A percentile compares a stretch with the other conserved stretches of the same genome.
Conservation (phyloP, 2,329 filamentous ascomycete species). For the Elsinoe ampelina region DNA sequence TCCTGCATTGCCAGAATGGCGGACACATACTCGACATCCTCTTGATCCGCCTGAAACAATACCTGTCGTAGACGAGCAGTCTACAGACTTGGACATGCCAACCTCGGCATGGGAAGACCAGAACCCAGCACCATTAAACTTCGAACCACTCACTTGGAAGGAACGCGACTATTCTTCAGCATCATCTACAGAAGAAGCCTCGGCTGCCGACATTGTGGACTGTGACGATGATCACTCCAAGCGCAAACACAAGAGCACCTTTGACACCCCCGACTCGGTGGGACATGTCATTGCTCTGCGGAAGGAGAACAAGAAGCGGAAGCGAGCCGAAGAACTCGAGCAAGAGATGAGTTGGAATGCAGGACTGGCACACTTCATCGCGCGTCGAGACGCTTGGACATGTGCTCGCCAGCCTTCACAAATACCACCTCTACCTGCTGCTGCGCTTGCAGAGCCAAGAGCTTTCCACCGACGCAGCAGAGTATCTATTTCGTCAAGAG, state of each 20-base stretch:
- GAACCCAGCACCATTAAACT: constrained; percentile 23
- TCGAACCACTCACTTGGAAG: constrained; percentile 32
- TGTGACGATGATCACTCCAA: constrained; percentile 8
- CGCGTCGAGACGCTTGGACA: constrained; percentile 75
- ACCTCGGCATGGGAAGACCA: constrained; percentile 8
- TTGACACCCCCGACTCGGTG: constrained; percentile 38
- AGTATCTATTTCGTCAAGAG: constrained; percentile 18
- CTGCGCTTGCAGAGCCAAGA: neutral
- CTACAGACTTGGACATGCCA: neutral
- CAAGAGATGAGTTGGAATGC: constrained; percentile 58
- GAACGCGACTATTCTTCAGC: constrained; percentile 35
- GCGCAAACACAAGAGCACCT: constrained; percentile 28
- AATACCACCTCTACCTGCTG: neutral
- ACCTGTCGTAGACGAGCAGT: neutral
- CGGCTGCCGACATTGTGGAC: constrained; percentile 19
- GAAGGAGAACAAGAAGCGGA: constrained; percentile 27
- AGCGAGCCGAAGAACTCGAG: constrained; percentile 29
- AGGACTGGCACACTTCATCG: constrained; percentile 69
- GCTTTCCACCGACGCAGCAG: constrained; percentile 9
- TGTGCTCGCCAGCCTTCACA: constrained; percentile 42
- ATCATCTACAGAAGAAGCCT: constrained; percentile 21
- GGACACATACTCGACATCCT: neutral
- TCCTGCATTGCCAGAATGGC: constrained; percentile 26
- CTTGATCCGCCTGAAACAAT: neutral
- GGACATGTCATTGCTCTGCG: constrained; percentile 24